Percentiles rank a stretch among this genome's conserved stretches.
Conservation (phyloP, 2,329 filamentous ascomycete species). For the Neospermospora avenae region DNA sequence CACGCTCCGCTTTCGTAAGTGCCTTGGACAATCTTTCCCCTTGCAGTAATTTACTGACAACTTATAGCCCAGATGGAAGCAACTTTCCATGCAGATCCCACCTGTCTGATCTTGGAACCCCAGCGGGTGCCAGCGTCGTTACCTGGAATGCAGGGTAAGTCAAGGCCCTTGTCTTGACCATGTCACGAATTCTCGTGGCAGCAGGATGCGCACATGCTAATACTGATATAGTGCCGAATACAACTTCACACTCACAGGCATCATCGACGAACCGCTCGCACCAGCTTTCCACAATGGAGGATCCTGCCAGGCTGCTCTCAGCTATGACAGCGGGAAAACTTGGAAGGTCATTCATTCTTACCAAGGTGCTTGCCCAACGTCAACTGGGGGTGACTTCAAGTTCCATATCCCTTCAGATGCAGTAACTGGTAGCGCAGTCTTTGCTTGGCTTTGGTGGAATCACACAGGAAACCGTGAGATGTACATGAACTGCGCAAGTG, state of each 20-base stretch:
- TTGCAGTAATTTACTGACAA: not conserved
- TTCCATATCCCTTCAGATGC: conserved; percentile 33
- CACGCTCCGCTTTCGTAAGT: not conserved
- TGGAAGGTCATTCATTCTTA: conserved; percentile 60
- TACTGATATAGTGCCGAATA: conserved; percentile 37
- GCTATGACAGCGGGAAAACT: conserved; percentile 54
- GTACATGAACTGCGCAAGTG: conserved; percentile 64
- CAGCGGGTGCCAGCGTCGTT: conserved; percentile 37
- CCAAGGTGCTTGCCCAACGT: conserved; percentile 27
- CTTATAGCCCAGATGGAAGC: not conserved
- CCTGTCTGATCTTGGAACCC: conserved; percentile 26
- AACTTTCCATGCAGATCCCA: conserved; percentile 29
- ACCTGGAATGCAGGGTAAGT: conserved; percentile 46
- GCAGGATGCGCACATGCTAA: too few species aligned
- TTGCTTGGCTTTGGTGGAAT: conserved; percentile 47
- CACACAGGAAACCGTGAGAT: conserved; percentile 56
- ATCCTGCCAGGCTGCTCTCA: conserved; percentile 58
- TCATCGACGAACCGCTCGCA: conserved; percentile 7
- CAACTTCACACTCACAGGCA: conserved; percentile 48
- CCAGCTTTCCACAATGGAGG: conserved; percentile 49
- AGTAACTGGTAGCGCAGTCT: conserved; percentile 25
- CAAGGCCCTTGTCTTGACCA: too few species aligned
- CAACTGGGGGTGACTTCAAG: conserved; percentile 21
- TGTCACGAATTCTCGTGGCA: too few species aligned
- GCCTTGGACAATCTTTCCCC: conserved; percentile 11